These are phyloP conservation scores for Leccinum uliginosum DNA, from an alignment of 768 basidiomycete genomes.

Conservation along the genomic window DNA sequence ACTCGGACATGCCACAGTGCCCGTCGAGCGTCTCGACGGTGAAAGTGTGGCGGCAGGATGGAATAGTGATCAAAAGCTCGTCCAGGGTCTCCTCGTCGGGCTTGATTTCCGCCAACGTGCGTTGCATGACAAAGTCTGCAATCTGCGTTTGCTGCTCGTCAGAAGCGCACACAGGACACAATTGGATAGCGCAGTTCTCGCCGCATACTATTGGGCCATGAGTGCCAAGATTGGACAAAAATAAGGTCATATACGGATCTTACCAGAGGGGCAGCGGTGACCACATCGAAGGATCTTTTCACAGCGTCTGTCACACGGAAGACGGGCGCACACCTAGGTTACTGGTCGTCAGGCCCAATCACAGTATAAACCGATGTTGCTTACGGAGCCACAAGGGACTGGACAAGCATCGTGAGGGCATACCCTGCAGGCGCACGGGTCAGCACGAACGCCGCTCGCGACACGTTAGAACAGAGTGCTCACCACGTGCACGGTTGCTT, in stretches of 20 bases:
- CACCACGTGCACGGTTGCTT: slow-evolving; percentile 57
- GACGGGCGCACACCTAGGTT: slow-evolving; percentile 53
- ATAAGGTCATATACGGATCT: neutral
- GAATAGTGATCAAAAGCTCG: slow-evolving; percentile 56
- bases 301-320: slow-evolving; percentile 62
- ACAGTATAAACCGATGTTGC: slow-evolving; percentile 18
- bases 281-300: slow-evolving; percentile 48
- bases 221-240: neutral
- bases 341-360: neutral
- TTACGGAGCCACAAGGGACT: slow-evolving; percentile 65
- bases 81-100: slow-evolving; percentile 37
- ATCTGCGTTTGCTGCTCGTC: slow-evolving; percentile 35
- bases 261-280: slow-evolving; percentile 66
- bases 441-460: neutral
- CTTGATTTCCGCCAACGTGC: slow-evolving; percentile 46
- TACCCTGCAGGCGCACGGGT: slow-evolving; percentile 31
- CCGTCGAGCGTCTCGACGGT: slow-evolving; percentile 73
- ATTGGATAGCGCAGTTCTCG: slow-evolving; percentile 53
- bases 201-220: slow-evolving; percentile 50
- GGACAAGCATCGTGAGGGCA: slow-evolving; percentile 55
- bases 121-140: slow-evolving; percentile 58
- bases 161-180: slow-evolving; percentile 50
- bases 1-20: slow-evolving; percentile 44
- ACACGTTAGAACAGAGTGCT: slow-evolving; percentile 5
- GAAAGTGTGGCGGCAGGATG: slow-evolving; percentile 59